phyloP scores from a whole-genome alignment of 192 early-diverging fungal species.

The Gaertneriomyces semiglobifer region DNA sequence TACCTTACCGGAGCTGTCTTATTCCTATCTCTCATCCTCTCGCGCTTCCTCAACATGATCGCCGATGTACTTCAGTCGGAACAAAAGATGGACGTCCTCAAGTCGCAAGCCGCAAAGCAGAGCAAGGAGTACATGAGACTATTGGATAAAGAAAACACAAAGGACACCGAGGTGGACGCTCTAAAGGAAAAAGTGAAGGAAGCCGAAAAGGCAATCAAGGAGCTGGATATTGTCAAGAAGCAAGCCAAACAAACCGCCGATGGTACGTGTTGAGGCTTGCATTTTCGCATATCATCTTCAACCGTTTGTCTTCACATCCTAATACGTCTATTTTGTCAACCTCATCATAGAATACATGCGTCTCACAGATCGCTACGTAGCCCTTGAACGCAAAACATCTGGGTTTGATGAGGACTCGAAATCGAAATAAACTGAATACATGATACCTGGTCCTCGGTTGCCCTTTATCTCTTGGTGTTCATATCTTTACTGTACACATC shows the following conservation, averaged over 20 bases:
- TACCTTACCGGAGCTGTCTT: slow-evolving; percentile 41
- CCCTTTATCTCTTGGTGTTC: too few relatives aligned
- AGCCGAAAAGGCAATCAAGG: slow-evolving; percentile 17
- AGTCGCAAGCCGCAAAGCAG: slow-evolving; percentile 39
- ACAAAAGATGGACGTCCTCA: slow-evolving; percentile 30
- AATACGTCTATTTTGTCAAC: too few relatives aligned
- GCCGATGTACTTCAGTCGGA: slow-evolving; percentile 33
- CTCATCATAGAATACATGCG: slow-evolving; percentile 28
- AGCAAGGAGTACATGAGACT: slow-evolving; percentile 36
- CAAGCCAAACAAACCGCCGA: slow-evolving; percentile 28
- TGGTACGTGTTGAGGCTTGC: not conserved
- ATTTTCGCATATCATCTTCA: not conserved
- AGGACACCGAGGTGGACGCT: slow-evolving; percentile 12
- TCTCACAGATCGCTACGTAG: slow-evolving; percentile 30
- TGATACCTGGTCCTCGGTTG: too few relatives aligned
- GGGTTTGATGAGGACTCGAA: slow-evolving; percentile 20
- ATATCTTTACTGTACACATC: too few relatives aligned
- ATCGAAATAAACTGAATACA: not conserved
- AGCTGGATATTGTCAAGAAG: slow-evolving; percentile 35
- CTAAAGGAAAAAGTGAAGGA: slow-evolving; percentile 20
- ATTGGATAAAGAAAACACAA: slow-evolving; percentile 20
- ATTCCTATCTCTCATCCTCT: slow-evolving; percentile 34
- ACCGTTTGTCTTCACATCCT: not conserved
- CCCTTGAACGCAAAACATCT: slow-evolving; percentile 20
- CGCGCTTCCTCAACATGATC: slow-evolving; percentile 36